Conservation (phyloP, 352 stramenopile species). For the Lagenidium giganteum region DNA sequence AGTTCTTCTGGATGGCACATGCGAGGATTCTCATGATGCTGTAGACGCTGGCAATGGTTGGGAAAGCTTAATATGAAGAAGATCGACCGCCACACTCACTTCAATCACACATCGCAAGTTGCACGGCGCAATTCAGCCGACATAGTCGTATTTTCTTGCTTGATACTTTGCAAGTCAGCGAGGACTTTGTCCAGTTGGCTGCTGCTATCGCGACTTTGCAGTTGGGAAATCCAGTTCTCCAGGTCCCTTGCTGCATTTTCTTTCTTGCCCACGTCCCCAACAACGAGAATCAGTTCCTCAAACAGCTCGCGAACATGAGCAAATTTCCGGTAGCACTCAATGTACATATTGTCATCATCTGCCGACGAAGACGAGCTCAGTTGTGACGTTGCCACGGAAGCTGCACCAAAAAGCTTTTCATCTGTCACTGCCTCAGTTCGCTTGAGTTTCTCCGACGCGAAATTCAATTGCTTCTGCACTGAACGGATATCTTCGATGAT, state of each 20-base stretch:
- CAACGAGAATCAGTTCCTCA: slow-evolving; percentile 49
- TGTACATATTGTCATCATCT: slow-evolving; percentile 18
- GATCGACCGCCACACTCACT: too few relatives aligned
- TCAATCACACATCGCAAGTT: too few relatives aligned
- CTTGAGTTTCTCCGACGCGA: slow-evolving; percentile 56
- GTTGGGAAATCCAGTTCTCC: slow-evolving; percentile 66
- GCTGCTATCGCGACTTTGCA: slow-evolving; percentile 49
- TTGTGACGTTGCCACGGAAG: too few relatives aligned
- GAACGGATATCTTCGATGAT: slow-evolving; percentile 55
- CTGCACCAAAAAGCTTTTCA: slow-evolving; percentile 58
- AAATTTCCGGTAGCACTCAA: slow-evolving; percentile 74
- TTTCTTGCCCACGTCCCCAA: slow-evolving; percentile 47
- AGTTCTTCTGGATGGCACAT: too few relatives aligned
- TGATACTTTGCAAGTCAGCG: slow-evolving; percentile 47
- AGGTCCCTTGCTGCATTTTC: slow-evolving; percentile 61
- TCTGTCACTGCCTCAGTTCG: slow-evolving; percentile 63
- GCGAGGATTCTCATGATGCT: slow-evolving; percentile 10
- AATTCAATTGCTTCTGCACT: slow-evolving; percentile 65
- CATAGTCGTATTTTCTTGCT: slow-evolving; percentile 50
- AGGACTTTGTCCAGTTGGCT: slow-evolving; percentile 54
- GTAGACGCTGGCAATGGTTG: too few relatives aligned
- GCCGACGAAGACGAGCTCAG: not conserved
- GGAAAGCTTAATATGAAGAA: too few relatives aligned
- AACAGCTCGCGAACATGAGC: slow-evolving; percentile 63
- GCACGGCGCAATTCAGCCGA: slow-evolving; percentile 32